Base-by-base conservation (phyloP, 2,329 filamentous ascomycete genomes). In the Colletotrichum tropicicola region DNA sequence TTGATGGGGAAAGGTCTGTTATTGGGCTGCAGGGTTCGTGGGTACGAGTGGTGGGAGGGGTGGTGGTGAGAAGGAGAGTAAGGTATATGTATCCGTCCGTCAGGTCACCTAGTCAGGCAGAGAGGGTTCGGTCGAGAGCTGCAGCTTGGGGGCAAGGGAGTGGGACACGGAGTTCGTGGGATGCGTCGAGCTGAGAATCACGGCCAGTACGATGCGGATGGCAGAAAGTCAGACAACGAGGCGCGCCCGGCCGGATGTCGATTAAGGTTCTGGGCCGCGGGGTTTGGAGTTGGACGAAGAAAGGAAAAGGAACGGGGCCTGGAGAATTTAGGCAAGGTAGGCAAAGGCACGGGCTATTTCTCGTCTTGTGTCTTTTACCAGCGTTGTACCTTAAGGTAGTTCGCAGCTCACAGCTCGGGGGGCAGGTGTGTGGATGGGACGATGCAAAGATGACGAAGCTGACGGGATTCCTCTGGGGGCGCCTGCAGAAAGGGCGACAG, bases 381-480 rank as follows among this genome's bases (percentile, higher is more conserved):
- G n/a, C n/a, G n/a, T n/a, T n/a, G n/a, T n/a, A n/a, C n/a, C n/a
- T n/a, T n/a, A n/a, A n/a, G n/a, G n/a, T n/a, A n/a, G n/a, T n/a
- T n/a, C n/a, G n/a, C n/a, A n/a, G n/a, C n/a, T n/a, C n/a, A n/a
- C n/a, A n/a, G n/a, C n/a, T n/a, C n/a, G n/a, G n/a, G n/a, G n/a
- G n/a, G n/a, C n/a, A n/a, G n/a, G n/a, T n/a, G n/a, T n/a, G 9
- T 35, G 39, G 27, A 27, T 9, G 43, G 30, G n/a, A 51, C 49
- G 43, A 32, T 65, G 51, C 44, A 56, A 62, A 65, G 44, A 65
- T 65, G 62, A 65, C 62, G 62, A 56, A 52, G 58, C 49, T 62
- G 57, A n/a, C n/a, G n/a, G n/a, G n/a, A 39, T 30, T 45, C 19
- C 28, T 56, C 35, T 56, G 37, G 43, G 49, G 61, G n/a, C 35